phyloP scores from a whole-genome alignment of 768 basidiomycete genomes.

The Tylopilus sp. region DNA sequence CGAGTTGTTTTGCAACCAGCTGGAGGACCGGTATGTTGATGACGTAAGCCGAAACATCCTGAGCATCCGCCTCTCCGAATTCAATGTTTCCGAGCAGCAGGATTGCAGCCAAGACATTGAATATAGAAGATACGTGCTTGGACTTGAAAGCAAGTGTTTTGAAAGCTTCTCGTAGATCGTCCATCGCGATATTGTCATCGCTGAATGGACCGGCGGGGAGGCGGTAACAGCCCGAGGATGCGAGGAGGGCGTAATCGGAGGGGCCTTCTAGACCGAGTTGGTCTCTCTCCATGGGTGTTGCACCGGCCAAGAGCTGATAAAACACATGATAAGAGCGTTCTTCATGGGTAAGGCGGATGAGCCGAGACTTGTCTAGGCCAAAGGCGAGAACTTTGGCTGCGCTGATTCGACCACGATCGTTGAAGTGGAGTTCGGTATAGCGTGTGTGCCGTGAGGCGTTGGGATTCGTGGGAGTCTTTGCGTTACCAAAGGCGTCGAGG shows the following conservation, averaged over 20 bases:
- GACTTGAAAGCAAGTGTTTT: slow-evolving; percentile 59
- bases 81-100: slow-evolving; percentile 56
- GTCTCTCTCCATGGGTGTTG: slow-evolving; percentile 53
- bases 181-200: slow-evolving; percentile 56
- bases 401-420: slow-evolving; percentile 49
- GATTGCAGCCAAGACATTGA: slow-evolving; percentile 49
- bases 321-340: slow-evolving; percentile 66
- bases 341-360: slow-evolving; percentile 50
- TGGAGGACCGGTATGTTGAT: slow-evolving; percentile 46
- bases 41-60: slow-evolving; percentile 52
- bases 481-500: slow-evolving; percentile 63
- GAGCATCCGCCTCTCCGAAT: slow-evolving; percentile 52
- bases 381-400: slow-evolving; percentile 58
- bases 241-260: slow-evolving; percentile 55
- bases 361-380: slow-evolving; percentile 60
- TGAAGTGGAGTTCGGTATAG: slow-evolving; percentile 62
- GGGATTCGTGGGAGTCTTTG: slow-evolving; percentile 60
- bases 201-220: slow-evolving; percentile 62
- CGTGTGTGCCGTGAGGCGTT: slow-evolving; percentile 62
- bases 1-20: slow-evolving; percentile 47
- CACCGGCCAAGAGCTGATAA: slow-evolving; percentile 62
- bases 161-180: slow-evolving; percentile 54
- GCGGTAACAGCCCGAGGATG: slow-evolving; percentile 59
- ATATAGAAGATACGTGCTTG: slow-evolving; percentile 54
- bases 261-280: slow-evolving; percentile 51